A percentile compares a stretch with the other conserved stretches of the same genome.
Conservation (phyloP, 2,329 filamentous ascomycete species). For the Aureobasidium vineae region DNA sequence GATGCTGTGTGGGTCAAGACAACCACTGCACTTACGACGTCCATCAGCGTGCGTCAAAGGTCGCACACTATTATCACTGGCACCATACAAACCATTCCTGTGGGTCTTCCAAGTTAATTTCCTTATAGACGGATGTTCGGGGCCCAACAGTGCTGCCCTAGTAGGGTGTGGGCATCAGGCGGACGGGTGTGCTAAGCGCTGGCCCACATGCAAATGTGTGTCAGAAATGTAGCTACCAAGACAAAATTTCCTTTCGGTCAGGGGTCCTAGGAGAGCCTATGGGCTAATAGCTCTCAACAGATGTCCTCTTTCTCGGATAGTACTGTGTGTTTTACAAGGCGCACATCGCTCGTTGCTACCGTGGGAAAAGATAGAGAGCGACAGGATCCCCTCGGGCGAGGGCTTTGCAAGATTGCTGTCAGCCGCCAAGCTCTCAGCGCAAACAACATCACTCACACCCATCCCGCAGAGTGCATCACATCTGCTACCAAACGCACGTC, state of each 20-base stretch:
- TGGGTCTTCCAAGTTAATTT: neutral
- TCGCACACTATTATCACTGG: conserved; percentile 15
- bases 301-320: no score
- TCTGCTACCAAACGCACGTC: conserved; percentile 16
- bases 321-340: neutral
- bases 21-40: neutral
- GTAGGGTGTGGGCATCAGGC: conserved; percentile 7
- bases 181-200: conserved; percentile 13
- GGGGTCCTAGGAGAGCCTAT: neutral
- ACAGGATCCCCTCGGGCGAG: no score
- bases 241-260: neutral
- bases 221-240: neutral
- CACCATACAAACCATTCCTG: neutral
- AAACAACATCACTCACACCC: neutral
- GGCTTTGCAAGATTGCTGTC: conserved; percentile 5
- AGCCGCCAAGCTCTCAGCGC: conserved; percentile 10
- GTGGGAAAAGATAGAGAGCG: neutral
- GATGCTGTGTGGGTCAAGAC: neutral
- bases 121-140: conserved; percentile 9
- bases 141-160: neutral
- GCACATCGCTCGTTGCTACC: neutral
- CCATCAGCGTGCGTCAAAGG: neutral
- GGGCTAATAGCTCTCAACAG: neutral
- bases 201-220: neutral
- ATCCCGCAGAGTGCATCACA: conserved; percentile 1